phyloP scores from a whole-genome alignment of 1,139 yeast genomes.

The Hyphopichia wangnamkhiaoensis region DNA sequence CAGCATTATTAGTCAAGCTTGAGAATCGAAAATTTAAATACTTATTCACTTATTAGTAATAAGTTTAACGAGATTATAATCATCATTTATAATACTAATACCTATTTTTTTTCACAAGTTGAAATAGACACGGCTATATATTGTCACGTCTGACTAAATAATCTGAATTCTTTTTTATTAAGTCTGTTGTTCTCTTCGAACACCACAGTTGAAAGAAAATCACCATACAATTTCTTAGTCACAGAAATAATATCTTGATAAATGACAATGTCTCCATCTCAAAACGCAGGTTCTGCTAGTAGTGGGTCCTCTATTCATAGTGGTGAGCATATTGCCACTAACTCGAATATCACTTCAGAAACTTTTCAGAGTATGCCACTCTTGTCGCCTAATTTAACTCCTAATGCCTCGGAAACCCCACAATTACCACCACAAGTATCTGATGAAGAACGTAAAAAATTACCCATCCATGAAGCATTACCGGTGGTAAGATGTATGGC shows the following conservation, averaged over 20 bases:
- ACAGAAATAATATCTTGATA: neutral
- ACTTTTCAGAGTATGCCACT: constrained; percentile 31
- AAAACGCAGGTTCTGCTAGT: neutral
- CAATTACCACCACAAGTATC: constrained; percentile 22
- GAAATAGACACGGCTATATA: no score
- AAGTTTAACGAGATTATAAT: no score
- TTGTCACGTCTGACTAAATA: no score
- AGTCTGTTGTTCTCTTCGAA: no score
- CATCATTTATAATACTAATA: no score
- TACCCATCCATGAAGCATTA: constrained; percentile 31
- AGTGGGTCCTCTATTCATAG: constrained; percentile 1
- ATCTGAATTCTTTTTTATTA: neutral
- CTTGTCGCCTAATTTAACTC: constrained; percentile 39
- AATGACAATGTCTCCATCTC: neutral
- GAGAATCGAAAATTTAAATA: no score
- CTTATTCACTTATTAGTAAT: no score
- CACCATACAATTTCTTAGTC: no score
- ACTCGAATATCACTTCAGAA: neutral
- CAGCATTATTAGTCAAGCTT: no score
- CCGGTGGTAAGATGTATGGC: constrained; percentile 89
- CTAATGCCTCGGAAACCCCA: constrained; percentile 17
- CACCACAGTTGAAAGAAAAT: no score
- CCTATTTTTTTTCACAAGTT: no score
- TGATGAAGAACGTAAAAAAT: constrained; percentile 19
- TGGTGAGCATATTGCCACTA: neutral